Evolutionary conservation across 495 filamentous ascomycete species (phyloP).

Genomic region (Staphylotrichum tortipilum): DNA sequence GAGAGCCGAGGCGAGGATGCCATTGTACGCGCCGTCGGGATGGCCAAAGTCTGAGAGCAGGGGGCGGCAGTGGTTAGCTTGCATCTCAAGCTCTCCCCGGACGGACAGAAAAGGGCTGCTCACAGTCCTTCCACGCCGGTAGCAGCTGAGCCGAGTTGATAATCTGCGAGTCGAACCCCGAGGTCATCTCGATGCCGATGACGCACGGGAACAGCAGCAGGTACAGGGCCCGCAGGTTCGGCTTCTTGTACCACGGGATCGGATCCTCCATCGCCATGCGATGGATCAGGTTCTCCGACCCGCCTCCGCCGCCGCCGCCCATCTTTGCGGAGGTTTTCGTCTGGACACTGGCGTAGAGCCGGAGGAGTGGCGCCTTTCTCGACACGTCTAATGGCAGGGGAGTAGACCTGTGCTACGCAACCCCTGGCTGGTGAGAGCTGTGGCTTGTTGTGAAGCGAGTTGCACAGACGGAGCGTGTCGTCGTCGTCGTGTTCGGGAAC

Average conservation of each 20-base stretch:
- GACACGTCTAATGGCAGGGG: background rate
- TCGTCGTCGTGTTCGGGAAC: too few relatives aligned
- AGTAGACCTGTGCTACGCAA: background rate
- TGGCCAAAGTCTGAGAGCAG: constrained; percentile 39
- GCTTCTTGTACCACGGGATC: constrained; percentile 55
- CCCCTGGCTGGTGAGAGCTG: background rate
- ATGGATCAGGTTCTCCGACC: constrained; percentile 40
- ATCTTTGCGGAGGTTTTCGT: constrained; percentile 21
- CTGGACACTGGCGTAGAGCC: background rate
- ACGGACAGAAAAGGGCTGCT: constrained; percentile 20
- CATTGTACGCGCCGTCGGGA: constrained; percentile 36
- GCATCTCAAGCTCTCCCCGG: too few relatives aligned
- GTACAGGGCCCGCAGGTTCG: constrained; percentile 52
- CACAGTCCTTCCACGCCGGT: constrained; percentile 49
- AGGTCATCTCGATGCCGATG: constrained; percentile 65
- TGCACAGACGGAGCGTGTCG: too few relatives aligned
- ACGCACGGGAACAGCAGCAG: constrained; percentile 54
- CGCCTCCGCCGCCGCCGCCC: constrained; percentile 24
- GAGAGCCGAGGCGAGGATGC: constrained; percentile 37
- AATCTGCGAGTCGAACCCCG: constrained; percentile 63
- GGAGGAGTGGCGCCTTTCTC: background rate
- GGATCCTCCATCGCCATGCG: constrained; percentile 47
- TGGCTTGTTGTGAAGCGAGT: too few relatives aligned
- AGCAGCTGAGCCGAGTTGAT: constrained; percentile 60
- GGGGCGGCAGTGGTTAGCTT: too few relatives aligned